Evolutionary conservation across 2,329 filamentous ascomycete genomes (phyloP), one percentile per base, ranked within the genome.

Genomic region (Leptographium radiaticola): DNA sequence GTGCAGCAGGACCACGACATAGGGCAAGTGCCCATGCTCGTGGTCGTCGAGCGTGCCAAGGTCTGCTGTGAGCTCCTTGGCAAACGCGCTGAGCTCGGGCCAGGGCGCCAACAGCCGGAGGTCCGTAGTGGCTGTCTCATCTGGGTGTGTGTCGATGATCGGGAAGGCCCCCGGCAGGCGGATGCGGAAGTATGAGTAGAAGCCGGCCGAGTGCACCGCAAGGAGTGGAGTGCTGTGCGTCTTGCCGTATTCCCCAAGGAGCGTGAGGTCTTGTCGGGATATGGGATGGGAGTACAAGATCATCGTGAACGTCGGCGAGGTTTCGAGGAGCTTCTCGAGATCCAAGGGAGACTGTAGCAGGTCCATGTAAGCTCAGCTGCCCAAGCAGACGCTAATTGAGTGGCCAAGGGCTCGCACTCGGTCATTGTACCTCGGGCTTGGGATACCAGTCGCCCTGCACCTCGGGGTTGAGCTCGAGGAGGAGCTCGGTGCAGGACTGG

Each of bases 61-160:
- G 49, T 86, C 71, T 36, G 74, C 71, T 2, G 89, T 85, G 71
- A 89, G 79, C 45, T 80, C 74, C 52, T 74, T 68, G 2, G 81
- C 78, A 58, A 90, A 90, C 4, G 77, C 73, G 2, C 73, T 66
- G 15, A 98, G 76, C 65, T 93, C 90, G 20, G 84, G 79, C 91
- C 93, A 98, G 39, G 93, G 91, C 38, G 77, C 79, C 6, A 95
- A 71, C 13, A 98, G 75, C 50, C 93, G 83, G 38, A 98, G 75
- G 62, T 98, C 93, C 54, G 86, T 84, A 0, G 82, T 93, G 9
- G 88, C 83, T 42, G 88, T 87, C 43, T 88, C 82, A 58, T 95
- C 89, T 1, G 93, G 93, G 64, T 98, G 93, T 46, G 93, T 97
- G 65, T 98, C 91, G 58, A 98, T 87, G 55, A 98, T 86, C 6